A percentile compares a stretch with the other conserved stretches of the same genome.
Evolutionary conservation across 108 stramenopile genomes (phyloP).

Genomic region (Skeletonema costatum): DNA sequence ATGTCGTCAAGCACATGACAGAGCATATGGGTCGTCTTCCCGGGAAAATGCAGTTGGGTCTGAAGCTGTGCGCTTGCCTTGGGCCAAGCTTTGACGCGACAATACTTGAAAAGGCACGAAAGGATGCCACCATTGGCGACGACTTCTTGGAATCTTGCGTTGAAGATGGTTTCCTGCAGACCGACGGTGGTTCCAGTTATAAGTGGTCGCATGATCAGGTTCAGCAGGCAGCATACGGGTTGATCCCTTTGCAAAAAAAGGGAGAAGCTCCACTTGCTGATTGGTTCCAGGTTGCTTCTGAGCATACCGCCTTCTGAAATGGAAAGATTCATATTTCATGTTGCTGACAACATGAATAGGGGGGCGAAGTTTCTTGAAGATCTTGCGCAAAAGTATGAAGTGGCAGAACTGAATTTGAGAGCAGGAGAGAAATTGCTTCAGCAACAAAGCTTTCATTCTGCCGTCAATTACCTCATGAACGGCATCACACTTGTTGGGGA

Average conservation of each 20-base stretch:
- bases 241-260: no score
- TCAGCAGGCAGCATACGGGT: no score
- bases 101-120: conserved; percentile 7
- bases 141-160: conserved; percentile 34
- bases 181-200: no score
- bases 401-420: conserved; percentile 48
- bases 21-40: conserved; percentile 37
- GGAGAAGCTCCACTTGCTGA: no score
- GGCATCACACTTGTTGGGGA: conserved; percentile 49
- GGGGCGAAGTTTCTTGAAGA: conserved; percentile 34
- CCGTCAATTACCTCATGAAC: conserved; percentile 44
- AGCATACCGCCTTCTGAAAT: no score
- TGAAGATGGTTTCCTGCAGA: background rate
- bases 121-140: conserved; percentile 12
- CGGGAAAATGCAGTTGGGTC: conserved; percentile 38
- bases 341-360: background rate
- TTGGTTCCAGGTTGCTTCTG: no score
- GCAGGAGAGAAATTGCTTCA: conserved; percentile 54
- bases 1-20: conserved; percentile 50
- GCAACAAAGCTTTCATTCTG: conserved; percentile 50
- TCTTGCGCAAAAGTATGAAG: conserved; percentile 19
- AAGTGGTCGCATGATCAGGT: no score
- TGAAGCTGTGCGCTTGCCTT: conserved; percentile 57
- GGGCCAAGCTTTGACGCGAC: conserved; percentile 49
- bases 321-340: no score